Evolutionary conservation across 139 green algal species (phyloP), one percentile per base, ranked within the genome.

Genomic region (Asterochloris sp.): DNA sequence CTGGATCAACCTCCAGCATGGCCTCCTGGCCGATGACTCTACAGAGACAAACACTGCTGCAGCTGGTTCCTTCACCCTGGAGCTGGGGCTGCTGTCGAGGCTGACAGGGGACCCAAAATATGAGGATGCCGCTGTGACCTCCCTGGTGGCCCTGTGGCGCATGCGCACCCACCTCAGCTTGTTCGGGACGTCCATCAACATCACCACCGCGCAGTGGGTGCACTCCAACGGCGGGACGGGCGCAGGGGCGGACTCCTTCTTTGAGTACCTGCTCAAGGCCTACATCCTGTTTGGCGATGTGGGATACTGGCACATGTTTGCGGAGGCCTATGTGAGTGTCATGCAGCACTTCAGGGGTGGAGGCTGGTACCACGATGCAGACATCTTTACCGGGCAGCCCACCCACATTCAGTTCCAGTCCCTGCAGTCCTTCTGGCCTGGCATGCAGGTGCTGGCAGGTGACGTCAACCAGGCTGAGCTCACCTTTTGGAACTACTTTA

Each of bases 211-310:
- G 0, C 68, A 80, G 8, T 98, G 96, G 96, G 86, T 87, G 69
- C 83, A 89, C 64, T 73, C 77, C 16, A 88, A 94, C 69, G 85
- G 89, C 24, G 94, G 90, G 26, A 92, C 98, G 12, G 95, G 94
- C 9, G 91, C 94, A 11, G 91, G 91, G 23, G 87, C 88, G 11
- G 95, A 98, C 88, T 94, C 85, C 10, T 97, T 93, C 87, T 98
- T 96, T 78, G 95, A 98, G 85, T 98, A 98, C 88, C 87, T 98
- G 69, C 90, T 96, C 17, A 98, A 98, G 86, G 90, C 90, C 21
- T 97, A 96, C 86, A 83, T 97, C 8, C 87, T 95, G 66, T 95
- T 97, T 89, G 94, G 82, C 15, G 86, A 95, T 15, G 27, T 77
- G 23, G 78, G 85, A 64, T 93, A 92, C 82, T 87, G 96, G 62